phyloP scores from a whole-genome alignment of 2,329 filamentous ascomycete genomes.

The Fusarium stilboides region DNA sequence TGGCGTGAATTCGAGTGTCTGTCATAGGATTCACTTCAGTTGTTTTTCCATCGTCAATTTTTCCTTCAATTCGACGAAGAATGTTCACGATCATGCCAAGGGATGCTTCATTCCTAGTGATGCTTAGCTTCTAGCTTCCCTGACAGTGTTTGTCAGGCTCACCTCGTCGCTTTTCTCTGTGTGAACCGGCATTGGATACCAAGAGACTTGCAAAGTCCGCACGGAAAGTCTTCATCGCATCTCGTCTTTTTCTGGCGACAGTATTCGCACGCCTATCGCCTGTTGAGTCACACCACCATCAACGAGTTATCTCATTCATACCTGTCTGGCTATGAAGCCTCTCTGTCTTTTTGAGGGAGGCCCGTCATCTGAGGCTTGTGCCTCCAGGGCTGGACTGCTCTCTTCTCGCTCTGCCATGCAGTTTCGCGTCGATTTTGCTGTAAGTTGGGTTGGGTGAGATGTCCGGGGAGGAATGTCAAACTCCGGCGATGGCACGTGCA shows the following conservation, averaged over 20 bases:
- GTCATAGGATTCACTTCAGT: neutral
- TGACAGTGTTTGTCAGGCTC: rapidly evolving
- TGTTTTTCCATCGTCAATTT: constrained; percentile 31
- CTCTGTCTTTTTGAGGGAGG: constrained; percentile 32
- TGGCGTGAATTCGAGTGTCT: neutral
- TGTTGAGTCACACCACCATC: neutral
- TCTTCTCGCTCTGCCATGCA: constrained; percentile 37
- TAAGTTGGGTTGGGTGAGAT: neutral
- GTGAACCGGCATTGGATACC: constrained; percentile 33
- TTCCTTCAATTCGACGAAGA: constrained; percentile 40
- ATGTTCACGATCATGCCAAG: constrained; percentile 43
- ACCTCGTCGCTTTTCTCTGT: constrained; percentile 36
- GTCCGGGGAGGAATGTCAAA: constrained; percentile 34
- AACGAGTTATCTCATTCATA: neutral
- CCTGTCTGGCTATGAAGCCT: constrained; percentile 40
- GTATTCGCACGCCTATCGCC: constrained; percentile 37
- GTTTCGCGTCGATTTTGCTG: neutral
- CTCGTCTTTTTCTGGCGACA: constrained; percentile 41
- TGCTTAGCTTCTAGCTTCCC: neutral
- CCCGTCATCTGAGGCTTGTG: constrained; percentile 24
- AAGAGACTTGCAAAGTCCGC: constrained; percentile 30
- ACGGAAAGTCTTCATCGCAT: constrained; percentile 42
- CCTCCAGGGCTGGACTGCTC: constrained; percentile 13
- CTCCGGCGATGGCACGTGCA: constrained; percentile 26
- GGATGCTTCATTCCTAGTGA: constrained; percentile 31